Conservation (phyloP, 139 green algal species). For the Spirogloea muscicola region DNA sequence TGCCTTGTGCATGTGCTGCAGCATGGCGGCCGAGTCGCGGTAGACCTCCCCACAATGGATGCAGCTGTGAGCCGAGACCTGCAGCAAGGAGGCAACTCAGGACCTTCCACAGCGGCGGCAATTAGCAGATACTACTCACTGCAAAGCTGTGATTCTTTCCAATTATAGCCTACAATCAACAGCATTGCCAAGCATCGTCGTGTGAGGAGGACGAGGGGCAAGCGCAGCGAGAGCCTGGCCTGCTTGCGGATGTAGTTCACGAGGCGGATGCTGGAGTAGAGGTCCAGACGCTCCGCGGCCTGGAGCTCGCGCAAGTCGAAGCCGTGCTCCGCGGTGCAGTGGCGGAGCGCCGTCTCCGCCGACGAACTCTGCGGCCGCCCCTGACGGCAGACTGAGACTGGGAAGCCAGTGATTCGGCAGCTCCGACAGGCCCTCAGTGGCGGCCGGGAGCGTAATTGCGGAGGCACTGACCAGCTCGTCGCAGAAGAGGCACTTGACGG, state of each 20-base stretch:
- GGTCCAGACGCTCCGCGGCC: neutral
- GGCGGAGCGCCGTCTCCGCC: neutral
- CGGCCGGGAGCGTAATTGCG: too few species aligned
- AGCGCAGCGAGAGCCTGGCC: neutral
- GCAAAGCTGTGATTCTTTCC: neutral
- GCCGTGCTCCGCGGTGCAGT: conserved; percentile 4
- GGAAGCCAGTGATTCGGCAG: too few species aligned
- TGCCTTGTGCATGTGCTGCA: conserved; percentile 3
- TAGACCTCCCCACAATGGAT: neutral
- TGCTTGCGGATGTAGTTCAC: conserved; percentile 23
- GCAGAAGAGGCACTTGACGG: too few species aligned
- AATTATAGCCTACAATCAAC: neutral
- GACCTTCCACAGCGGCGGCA: neutral
- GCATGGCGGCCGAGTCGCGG: neutral
- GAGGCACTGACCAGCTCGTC: too few species aligned
- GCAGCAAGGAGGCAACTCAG: neutral
- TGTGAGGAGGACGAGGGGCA: neutral
- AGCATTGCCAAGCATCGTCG: neutral
- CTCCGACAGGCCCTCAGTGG: too few species aligned
- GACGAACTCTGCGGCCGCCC: conserved; percentile 17
- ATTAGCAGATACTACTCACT: conserved; percentile 3
- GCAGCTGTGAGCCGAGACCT: conserved; percentile 5
- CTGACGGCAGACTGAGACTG: too few species aligned
- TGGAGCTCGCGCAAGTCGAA: conserved; percentile 1
- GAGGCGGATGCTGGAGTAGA: conserved; percentile 18